Percentiles rank a stretch among this genome's conserved stretches.
Conservation (phyloP, 805 yeast species). For the Ogataea ramenticola region DNA sequence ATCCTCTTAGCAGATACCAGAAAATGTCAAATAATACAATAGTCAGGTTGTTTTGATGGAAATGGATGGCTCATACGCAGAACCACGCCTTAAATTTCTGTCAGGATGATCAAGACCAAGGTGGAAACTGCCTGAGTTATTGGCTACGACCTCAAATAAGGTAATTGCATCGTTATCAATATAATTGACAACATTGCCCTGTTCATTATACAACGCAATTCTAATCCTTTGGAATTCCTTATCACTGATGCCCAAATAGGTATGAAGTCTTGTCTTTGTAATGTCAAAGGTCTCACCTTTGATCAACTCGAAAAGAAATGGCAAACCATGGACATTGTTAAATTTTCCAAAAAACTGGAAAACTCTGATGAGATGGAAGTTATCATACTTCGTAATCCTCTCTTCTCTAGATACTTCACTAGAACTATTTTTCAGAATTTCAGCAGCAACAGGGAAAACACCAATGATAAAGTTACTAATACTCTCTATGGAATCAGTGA, state of each 20-base stretch:
- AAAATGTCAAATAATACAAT: too few species aligned
- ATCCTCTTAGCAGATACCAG: too few species aligned
- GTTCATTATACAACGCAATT: constrained; percentile 46
- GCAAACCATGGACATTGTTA: constrained; percentile 67
- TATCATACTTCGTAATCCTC: background rate
- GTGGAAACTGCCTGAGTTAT: background rate
- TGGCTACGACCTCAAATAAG: constrained; percentile 39
- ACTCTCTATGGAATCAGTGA: constrained; percentile 30
- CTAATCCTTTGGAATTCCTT: constrained; percentile 74
- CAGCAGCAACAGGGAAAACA: constrained; percentile 34
- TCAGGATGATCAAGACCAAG: constrained; percentile 83
- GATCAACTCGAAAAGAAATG: constrained; percentile 68
- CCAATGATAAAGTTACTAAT: constrained; percentile 42
- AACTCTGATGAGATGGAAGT: constrained; percentile 50
- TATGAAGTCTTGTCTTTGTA: constrained; percentile 61
- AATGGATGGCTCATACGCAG: constrained; percentile 51
- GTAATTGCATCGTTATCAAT: constrained; percentile 47
- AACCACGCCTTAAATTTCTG: constrained; percentile 51
- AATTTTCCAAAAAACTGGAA: constrained; percentile 72
- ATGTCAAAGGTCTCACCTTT: constrained; percentile 59
- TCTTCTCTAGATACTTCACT: constrained; percentile 1
- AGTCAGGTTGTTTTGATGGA: constrained; percentile 34
- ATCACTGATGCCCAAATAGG: constrained; percentile 66
- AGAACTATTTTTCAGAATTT: constrained; percentile 12
- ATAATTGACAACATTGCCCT: constrained; percentile 33